Conservation (phyloP, 176 grass and related monocot species). For the Avena sativa region DNA sequence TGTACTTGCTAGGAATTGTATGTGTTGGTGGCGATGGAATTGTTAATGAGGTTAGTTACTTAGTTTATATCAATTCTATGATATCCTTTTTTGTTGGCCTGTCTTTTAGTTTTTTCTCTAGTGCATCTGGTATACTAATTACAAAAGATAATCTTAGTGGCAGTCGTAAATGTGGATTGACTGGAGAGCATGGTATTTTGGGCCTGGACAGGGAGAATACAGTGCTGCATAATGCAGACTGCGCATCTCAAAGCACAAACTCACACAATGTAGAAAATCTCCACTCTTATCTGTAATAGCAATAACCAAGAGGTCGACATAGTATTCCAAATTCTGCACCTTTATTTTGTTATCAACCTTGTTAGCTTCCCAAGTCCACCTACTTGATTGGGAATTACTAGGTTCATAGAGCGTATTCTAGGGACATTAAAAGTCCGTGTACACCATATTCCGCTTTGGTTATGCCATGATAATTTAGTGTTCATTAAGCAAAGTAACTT, state of each 20-base stretch:
- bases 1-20: slow-evolving; percentile 79
- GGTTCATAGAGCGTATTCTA: slow-evolving; percentile 25
- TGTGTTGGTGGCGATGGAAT: slow-evolving; percentile 98
- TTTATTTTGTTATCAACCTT: slow-evolving; percentile 41
- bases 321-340: not conserved
- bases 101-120: not conserved
- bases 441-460: slow-evolving; percentile 8
- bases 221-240: not conserved
- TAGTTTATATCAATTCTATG: slow-evolving; percentile 38
- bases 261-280: not conserved
- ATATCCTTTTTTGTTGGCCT: slow-evolving; percentile 19
- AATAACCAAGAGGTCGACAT: not conserved
- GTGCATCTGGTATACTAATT: slow-evolving; percentile 15
- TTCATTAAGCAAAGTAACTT: slow-evolving; percentile 20
- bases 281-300: slow-evolving; percentile 7
- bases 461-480: slow-evolving; percentile 1
- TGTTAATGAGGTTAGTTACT: slow-evolving; percentile 83
- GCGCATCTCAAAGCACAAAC: not conserved
- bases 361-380: not conserved
- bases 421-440: not conserved
- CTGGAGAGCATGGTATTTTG: not conserved
- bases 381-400: not conserved
- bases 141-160: slow-evolving; percentile 17
- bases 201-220: not conserved
- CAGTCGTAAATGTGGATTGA: slow-evolving; percentile 1